Base-by-base conservation (phyloP, 148 eudicot species). In the Nepenthes mirabilis region DNA sequence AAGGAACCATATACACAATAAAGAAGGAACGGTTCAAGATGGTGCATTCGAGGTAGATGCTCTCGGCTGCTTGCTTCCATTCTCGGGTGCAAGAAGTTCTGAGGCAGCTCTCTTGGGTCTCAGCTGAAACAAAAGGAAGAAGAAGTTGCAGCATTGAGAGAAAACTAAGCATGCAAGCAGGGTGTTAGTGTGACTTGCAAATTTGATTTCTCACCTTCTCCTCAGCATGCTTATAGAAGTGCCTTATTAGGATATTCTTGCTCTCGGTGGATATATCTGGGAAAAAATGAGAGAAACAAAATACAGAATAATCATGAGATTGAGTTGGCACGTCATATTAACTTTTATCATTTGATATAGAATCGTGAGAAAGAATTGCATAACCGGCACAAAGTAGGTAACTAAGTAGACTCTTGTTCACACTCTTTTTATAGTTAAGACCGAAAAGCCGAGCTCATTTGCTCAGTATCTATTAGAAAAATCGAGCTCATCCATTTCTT, bases 231-330 rank as follows among this genome's bases (percentile, higher is more conserved):
- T 74, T 80, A 75, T 89, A 89, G 67, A 89, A 74, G 72, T 89
- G 90, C 63, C 93, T 72, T 57, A 89, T 65, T 33, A 85, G 83
- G 64, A 85, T 86, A 61, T 80, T 83, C 63, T 85, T 89, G 70
- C 75, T 70, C 68, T 89, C 96, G 9, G 93, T 68, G 64, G 73
- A 70, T 50, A 89, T 85, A 49, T 85, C 96, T 89, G 85, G 75
- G 68, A 54, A 64, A 36, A 60, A 49, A 36, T 33, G 47, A 11
- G 23, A 23, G 23, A 23, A 23, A 23, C 0, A 23, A 23, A 23
- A 23, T 23, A 23, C 23, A 23, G 23, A 23, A 23, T 23, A 23
- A 23, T 23, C 23, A 23, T 23, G 0, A 23, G 23, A 23, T 23
- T 23, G 23, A 23, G 23, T 23, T 23, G 23, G 23, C 23, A 23